Base-by-base conservation (phyloP, 2,329 filamentous ascomycete species). In the Alternaria alternata region DNA sequence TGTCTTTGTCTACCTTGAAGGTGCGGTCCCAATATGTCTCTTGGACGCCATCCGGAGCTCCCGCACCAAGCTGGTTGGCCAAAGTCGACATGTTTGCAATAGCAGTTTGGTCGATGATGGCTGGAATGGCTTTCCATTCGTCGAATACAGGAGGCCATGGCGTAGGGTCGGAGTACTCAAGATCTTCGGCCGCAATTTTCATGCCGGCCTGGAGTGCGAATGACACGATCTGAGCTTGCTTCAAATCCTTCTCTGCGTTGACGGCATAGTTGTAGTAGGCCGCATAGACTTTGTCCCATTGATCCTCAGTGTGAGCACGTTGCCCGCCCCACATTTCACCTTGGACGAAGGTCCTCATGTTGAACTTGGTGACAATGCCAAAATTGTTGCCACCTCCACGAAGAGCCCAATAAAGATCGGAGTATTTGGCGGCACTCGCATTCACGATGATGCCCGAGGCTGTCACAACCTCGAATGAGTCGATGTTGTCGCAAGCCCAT, bases 371-470 rank as follows among this genome's bases (percentile, higher is more conserved):
- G 12, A 77, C 67, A 26, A 77, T 70, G 18, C 74, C 81, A 51
- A 75, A 75, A 48, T 76, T 76, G 54, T 70, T 71, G 5, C 69
- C 71, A 18, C 74, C 75, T 7, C 78, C 78, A n/a, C 77, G 72
- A 7, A 80, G 67, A 3, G 74, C 75, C 62, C 67, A 72, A 66
- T 76, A 81, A 16, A 81, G 77, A 48, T 82, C 80, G 1, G 62
- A 53, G 47, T 79, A 78, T 28, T 74, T 36, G 7, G 57, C 57
- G 14, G 54, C 47, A 39, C 59, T 70, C 30, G 54, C 67, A 28
- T 48, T 65, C 24, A 70, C 44, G 20, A 66, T 54, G 24, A 59
- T 32, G 28, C 68, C 69, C 9, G 61, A 68, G 4, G 68, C 66
- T 9, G 62, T 70, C 38, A 72, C 66, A 9, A 72, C 53, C 59